Evolutionary conservation across 257 asterid species (phyloP).

Genomic region (Hygrophila difformis): DNA sequence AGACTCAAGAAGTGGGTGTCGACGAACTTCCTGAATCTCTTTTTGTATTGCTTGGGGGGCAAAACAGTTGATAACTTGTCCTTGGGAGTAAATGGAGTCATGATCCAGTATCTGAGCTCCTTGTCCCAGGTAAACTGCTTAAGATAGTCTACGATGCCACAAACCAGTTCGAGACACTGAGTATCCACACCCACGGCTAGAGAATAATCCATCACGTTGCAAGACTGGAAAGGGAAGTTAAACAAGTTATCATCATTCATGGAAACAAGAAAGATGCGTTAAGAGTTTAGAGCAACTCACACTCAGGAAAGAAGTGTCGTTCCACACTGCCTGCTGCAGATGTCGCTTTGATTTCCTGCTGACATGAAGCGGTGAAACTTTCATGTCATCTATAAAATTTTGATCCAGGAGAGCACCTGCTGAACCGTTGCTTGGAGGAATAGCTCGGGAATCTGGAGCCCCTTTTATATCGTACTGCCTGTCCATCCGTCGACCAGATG

Average conservation of each 20-base stretch:
- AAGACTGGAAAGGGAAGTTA: constrained; percentile 37
- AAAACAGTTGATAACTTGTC: constrained; percentile 70
- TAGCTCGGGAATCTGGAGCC: constrained; percentile 71
- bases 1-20: constrained; percentile 65
- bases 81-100: constrained; percentile 75
- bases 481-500: constrained; percentile 62
- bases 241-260: constrained; percentile 1
- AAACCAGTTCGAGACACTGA: constrained; percentile 58
- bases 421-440: constrained; percentile 40
- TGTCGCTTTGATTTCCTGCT: constrained; percentile 61
- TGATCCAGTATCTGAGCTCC: constrained; percentile 84
- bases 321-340: constrained; percentile 89
- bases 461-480: constrained; percentile 93
- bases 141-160: constrained; percentile 92
- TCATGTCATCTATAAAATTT: constrained; percentile 89
- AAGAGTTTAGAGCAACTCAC: constrained; percentile 33
- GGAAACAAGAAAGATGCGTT: background rate
- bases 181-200: constrained; percentile 86
- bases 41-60: constrained; percentile 80
- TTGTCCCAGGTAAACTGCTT: constrained; percentile 99
- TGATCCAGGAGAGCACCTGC: constrained; percentile 88
- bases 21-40: constrained; percentile 66
- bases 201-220: constrained; percentile 94
- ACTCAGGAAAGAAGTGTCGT: constrained; percentile 72
- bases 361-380: constrained; percentile 74